Conservation (phyloP, 129 eudicot species). For the Tagetes erecta region DNA sequence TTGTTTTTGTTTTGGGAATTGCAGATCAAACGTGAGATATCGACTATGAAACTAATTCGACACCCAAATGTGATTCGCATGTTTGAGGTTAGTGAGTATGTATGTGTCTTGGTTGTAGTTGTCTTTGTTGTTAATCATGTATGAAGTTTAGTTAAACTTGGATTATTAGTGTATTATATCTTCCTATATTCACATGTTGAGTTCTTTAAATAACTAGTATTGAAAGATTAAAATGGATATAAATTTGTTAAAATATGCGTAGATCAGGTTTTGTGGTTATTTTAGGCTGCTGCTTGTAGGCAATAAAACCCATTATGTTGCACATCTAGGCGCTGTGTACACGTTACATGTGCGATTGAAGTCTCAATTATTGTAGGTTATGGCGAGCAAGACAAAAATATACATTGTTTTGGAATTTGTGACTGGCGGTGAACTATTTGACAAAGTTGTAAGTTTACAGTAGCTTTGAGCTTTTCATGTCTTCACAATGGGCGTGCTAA, state of each 20-base stretch:
- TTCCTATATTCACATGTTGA: neutral
- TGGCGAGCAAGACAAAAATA: slow-evolving; percentile 92
- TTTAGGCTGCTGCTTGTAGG: too few species aligned
- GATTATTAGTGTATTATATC: slow-evolving; percentile 5
- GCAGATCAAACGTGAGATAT: slow-evolving; percentile 98
- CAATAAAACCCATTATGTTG: neutral
- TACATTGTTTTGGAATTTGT: slow-evolving; percentile 89
- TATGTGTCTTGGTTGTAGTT: neutral
- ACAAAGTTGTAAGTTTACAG: slow-evolving; percentile 78
- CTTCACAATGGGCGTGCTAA: neutral
- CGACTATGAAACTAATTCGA: slow-evolving; percentile 89
- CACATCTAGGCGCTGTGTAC: neutral
- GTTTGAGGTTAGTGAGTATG: slow-evolving; percentile 63
- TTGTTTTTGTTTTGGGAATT: slow-evolving; percentile 21
- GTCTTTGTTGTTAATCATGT: slow-evolving; percentile 13
- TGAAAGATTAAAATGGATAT: too few species aligned
- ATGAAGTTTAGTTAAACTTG: neutral
- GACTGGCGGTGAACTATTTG: slow-evolving; percentile 96
- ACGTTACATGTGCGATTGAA: slow-evolving; percentile 23
- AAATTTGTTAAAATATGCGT: too few species aligned
- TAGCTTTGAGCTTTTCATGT: slow-evolving; percentile 4
- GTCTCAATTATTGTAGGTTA: slow-evolving; percentile 52
- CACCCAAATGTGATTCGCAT: slow-evolving; percentile 95
- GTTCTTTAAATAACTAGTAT: too few species aligned
- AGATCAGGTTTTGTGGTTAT: too few species aligned